Conservation (phyloP, 257 asterid species). For the Craterostigma plantagineum region DNA sequence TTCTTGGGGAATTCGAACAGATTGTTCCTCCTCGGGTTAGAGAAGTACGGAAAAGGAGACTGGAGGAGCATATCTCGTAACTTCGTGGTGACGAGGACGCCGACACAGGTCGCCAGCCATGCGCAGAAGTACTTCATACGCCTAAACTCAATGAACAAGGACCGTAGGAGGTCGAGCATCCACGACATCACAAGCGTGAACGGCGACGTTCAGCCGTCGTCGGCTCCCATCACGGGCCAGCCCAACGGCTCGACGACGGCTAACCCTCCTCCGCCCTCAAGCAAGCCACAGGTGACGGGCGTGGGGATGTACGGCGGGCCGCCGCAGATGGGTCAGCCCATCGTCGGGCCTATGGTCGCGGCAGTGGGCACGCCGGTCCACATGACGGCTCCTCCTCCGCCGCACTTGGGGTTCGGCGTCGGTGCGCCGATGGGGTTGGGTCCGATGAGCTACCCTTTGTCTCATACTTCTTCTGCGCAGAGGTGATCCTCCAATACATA, state of each 20-base stretch:
- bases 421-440: slow-evolving; percentile 20
- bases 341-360: slow-evolving; percentile 52
- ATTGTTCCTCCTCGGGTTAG: slow-evolving; percentile 79
- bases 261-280: no score
- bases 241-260: slow-evolving; percentile 70
- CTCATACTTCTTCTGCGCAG: slow-evolving; percentile 29
- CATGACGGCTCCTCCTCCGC: slow-evolving; percentile 20
- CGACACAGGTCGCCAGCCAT: slow-evolving; percentile 94
- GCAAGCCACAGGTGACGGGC: no score
- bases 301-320: no score
- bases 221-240: slow-evolving; percentile 4
- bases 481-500: slow-evolving; percentile 16
- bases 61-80: slow-evolving; percentile 91
- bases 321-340: slow-evolving; percentile 62
- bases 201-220: slow-evolving; percentile 30
- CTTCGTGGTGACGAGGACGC: slow-evolving; percentile 77
- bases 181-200: slow-evolving; percentile 82
- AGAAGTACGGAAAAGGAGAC: slow-evolving; percentile 81
- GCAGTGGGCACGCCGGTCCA: slow-evolving; percentile 61
- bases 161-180: slow-evolving; percentile 74
- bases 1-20: slow-evolving; percentile 15
- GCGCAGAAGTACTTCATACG: slow-evolving; percentile 90
- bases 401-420: slow-evolving; percentile 17
- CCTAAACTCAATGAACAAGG: slow-evolving; percentile 81
- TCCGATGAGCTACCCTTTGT: slow-evolving; percentile 25